phyloP scores from a whole-genome alignment of 768 basidiomycete species.

The Mycena venus region DNA sequence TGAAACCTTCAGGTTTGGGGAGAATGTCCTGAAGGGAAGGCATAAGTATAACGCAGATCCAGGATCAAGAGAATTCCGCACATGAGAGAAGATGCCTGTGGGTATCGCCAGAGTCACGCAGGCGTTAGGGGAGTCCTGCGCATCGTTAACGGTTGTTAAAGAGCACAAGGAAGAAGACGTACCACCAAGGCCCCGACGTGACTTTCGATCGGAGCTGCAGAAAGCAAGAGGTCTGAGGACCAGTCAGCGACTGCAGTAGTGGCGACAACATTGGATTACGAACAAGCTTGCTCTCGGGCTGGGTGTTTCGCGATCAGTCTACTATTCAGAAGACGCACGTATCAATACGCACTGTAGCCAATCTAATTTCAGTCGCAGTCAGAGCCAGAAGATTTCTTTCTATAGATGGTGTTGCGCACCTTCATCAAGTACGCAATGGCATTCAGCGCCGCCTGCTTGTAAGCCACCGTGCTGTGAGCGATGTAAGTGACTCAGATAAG shows the following conservation, averaged over 20 bases:
- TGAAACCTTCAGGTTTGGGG: conserved; percentile 73
- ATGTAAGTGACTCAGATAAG: background rate
- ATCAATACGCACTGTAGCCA: conserved; percentile 73
- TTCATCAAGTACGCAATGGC: conserved; percentile 81
- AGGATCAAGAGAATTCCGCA: conserved; percentile 35
- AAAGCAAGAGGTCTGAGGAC: conserved; percentile 69
- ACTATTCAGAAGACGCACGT: background rate
- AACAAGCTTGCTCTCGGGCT: conserved; percentile 86
- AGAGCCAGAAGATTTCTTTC: background rate
- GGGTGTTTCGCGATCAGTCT: background rate
- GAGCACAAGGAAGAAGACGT: conserved; percentile 37
- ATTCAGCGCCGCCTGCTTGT: conserved; percentile 85
- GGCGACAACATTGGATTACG: conserved; percentile 23
- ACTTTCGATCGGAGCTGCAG: conserved; percentile 78
- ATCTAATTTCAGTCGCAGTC: conserved; percentile 53
- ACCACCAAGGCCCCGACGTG: conserved; percentile 81
- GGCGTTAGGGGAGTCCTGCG: conserved; percentile 81
- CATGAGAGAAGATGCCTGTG: conserved; percentile 83
- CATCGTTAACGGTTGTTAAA: background rate
- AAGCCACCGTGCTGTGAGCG: conserved; percentile 73
- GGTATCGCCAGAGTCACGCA: conserved; percentile 83
- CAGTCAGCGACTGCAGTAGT: background rate
- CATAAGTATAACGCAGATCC: background rate
- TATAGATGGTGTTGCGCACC: conserved; percentile 51
- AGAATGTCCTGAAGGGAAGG: conserved; percentile 67